phyloP scores from a whole-genome alignment of 164 flowering plant genomes.

The Chimonanthus praecox region DNA sequence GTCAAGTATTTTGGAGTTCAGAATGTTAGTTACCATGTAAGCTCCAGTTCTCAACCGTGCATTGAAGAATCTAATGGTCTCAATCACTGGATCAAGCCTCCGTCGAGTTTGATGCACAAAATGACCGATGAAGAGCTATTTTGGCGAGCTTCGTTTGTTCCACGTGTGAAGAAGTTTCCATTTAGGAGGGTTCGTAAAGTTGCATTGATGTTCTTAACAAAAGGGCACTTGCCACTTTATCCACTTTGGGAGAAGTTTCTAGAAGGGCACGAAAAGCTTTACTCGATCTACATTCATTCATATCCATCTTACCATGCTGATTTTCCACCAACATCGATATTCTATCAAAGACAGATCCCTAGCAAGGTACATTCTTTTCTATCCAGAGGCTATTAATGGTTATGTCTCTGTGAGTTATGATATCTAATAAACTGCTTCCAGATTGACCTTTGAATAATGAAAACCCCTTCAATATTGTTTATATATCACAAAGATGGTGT shows the following conservation, averaged over 20 bases:
- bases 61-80: slow-evolving; percentile 34
- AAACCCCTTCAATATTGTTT: too few species aligned
- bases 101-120: slow-evolving; percentile 48
- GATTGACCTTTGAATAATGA: too few species aligned
- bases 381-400: not conserved
- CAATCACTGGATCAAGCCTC: slow-evolving; percentile 60
- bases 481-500: too few species aligned
- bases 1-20: slow-evolving; percentile 33
- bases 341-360: slow-evolving; percentile 73
- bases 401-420: too few species aligned
- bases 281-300: slow-evolving; percentile 76
- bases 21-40: slow-evolving; percentile 16
- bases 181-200: slow-evolving; percentile 69
- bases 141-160: slow-evolving; percentile 75
- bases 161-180: slow-evolving; percentile 54
- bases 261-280: slow-evolving; percentile 55
- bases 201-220: slow-evolving; percentile 95
- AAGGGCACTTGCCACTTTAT: slow-evolving; percentile 74
- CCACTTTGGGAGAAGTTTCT: slow-evolving; percentile 92
- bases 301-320: slow-evolving; percentile 46
- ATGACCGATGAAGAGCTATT: slow-evolving; percentile 78
- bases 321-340: slow-evolving; percentile 56
- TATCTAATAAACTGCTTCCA: too few species aligned
- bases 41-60: slow-evolving; percentile 33
- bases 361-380: slow-evolving; percentile 57